Base-by-base conservation (phyloP, 1,139 yeast species). In the Torulaspora pretoriensis region DNA sequence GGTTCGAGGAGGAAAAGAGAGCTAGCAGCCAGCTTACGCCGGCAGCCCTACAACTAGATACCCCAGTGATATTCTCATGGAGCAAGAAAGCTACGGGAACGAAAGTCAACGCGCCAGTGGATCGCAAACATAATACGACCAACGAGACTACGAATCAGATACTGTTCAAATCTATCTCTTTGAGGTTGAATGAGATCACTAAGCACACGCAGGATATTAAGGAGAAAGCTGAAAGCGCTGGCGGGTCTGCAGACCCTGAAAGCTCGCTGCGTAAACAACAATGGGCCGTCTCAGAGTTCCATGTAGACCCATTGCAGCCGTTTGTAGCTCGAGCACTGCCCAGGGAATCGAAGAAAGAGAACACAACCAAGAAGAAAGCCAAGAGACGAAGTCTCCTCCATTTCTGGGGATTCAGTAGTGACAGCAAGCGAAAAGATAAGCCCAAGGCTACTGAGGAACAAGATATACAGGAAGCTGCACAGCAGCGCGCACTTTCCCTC, bases 51-150 rank as follows among this genome's bases (percentile, higher is more conserved):
- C 53, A 48, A 16, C 25, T 45, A 9, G 62, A 59, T 19, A 42
- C 56, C 3, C 60, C 63, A 4, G 55, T 57, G 4, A 43, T 51
- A 10, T 60, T 61, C 45, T 49, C 59, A 8, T 61, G 65, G 64
- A 59, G 61, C 28, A 40, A 47, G 28, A 42, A 47, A 34, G 40
- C 27, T 13, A n/a, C 17, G 13, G 40, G 13, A 16, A 13, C 14
- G 4, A 25, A 27, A 17, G 32, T 8, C 14, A 23, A 30, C 24
- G 3, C 40, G 4, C 17, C 30, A 10, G n/a, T 22, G 30, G 17
- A 25, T 29, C 27, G 23, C 9, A 25, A 31, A 23, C 13, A 10
- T 3, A 37, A 25, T 13, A 8, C 38, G 23, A 28, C 37, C 27
- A 33, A 38, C 16, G 45, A 43, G 17, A 45, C 54, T 9, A 52